A percentile compares a stretch with the other conserved stretches of the same genome.
phyloP scores from a whole-genome alignment of 495 filamentous ascomycete genomes.

The Penicillium paradoxum region DNA sequence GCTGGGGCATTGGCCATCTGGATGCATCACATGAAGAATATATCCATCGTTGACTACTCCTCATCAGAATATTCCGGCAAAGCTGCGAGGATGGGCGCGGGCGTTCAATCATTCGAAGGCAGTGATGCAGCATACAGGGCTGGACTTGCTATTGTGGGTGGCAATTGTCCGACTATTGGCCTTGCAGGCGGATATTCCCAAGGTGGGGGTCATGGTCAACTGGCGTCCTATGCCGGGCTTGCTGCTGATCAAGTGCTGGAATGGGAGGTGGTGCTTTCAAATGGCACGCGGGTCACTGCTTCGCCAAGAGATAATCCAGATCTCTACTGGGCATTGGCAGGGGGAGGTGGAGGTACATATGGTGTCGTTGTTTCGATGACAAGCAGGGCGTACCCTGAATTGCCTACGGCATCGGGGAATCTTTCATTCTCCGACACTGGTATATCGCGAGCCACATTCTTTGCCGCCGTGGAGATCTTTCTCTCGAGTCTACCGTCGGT shows the following conservation, averaged over 20 bases:
- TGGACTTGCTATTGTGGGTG: conserved; percentile 5
- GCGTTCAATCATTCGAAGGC: background rate
- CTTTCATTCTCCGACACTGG: conserved; percentile 19
- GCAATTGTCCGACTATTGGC: conserved; percentile 19
- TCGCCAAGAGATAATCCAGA: conserved; percentile 49
- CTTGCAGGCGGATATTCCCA: conserved; percentile 49
- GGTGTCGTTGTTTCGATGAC: conserved; percentile 55
- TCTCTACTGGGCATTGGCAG: conserved; percentile 62
- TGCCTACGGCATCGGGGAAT: conserved; percentile 12
- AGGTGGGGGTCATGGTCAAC: conserved; percentile 54
- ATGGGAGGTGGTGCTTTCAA: conserved; percentile 51
- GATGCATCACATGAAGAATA: background rate
- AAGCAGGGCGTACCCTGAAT: conserved; percentile 34
- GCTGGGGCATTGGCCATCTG: background rate
- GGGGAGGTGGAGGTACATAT: conserved; percentile 58
- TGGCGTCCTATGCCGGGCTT: conserved; percentile 49
- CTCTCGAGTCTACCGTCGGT: conserved; percentile 35
- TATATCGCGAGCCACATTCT: conserved; percentile 36
- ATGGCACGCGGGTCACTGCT: conserved; percentile 42
- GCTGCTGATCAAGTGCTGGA: conserved; percentile 58
- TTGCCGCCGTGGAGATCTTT: conserved; percentile 32
- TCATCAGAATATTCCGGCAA: background rate
- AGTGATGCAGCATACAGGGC: background rate
- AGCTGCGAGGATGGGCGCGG: background rate
- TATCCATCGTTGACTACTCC: background rate